These are phyloP conservation scores for Penicillium sp. DNA, from an alignment of 2,329 filamentous ascomycete species.

Conservation along the genomic window DNA sequence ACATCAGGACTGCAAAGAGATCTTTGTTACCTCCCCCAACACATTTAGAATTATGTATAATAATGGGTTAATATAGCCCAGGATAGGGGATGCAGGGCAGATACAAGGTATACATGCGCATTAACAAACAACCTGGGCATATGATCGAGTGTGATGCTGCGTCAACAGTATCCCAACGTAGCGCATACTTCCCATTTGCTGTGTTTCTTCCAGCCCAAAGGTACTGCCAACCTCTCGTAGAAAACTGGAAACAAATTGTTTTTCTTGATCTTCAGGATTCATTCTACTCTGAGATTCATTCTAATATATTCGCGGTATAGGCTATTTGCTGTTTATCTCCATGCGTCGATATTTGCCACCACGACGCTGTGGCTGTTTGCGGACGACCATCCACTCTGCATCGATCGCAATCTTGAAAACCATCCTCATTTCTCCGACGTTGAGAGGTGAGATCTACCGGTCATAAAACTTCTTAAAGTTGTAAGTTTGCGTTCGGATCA, in stretches of 20 bases:
- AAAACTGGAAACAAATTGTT: not conserved
- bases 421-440: not conserved
- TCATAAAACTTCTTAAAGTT: not conserved
- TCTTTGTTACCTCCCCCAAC: not conserved
- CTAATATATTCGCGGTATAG: not conserved
- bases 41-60: not conserved
- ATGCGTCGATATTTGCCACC: constrained; percentile 24
- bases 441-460: not conserved
- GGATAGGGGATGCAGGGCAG: not conserved
- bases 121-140: not conserved
- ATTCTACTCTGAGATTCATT: not conserved
- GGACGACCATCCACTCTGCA: constrained; percentile 13
- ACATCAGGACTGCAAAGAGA: constrained; percentile 3
- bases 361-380: constrained; percentile 23
- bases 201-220: not conserved
- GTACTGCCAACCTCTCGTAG: not conserved
- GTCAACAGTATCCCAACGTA: not conserved
- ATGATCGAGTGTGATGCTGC: no score
- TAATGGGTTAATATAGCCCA: not conserved
- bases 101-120: not conserved
- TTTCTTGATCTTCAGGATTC: not conserved
- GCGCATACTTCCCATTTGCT: not conserved
- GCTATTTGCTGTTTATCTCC: constrained; percentile 10
- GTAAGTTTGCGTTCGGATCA: constrained; percentile 2
- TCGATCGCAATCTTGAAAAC: not conserved